phyloP scores from a whole-genome alignment of 257 asterid genomes.

The Pogostemon cablin region DNA sequence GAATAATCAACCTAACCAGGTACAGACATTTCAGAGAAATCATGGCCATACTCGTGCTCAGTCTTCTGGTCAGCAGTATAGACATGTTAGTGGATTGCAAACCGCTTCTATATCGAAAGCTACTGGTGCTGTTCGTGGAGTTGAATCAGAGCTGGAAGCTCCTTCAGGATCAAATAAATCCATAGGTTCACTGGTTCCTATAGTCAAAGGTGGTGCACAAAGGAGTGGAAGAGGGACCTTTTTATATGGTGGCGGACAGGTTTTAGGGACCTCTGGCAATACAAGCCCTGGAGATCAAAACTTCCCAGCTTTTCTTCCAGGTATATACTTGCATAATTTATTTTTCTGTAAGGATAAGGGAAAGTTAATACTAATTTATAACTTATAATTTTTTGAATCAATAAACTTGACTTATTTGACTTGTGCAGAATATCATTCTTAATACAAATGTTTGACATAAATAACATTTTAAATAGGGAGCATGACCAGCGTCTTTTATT shows the following conservation, averaged over 20 bases:
- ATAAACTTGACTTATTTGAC: too few relatives aligned
- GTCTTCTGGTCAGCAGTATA: conserved; percentile 56
- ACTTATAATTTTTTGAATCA: too few relatives aligned
- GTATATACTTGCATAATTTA: conserved; percentile 39
- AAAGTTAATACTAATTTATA: too few relatives aligned
- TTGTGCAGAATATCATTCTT: too few relatives aligned
- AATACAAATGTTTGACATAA: too few relatives aligned
- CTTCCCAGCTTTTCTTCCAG: conserved; percentile 82
- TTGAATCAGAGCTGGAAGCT: conserved; percentile 38
- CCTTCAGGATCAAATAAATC: conserved; percentile 31
- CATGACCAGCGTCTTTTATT: too few relatives aligned
- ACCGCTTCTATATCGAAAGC: conserved; percentile 62
- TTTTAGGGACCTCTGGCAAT: conserved; percentile 63
- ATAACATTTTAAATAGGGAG: too few relatives aligned
- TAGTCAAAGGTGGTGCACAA: conserved; percentile 61
- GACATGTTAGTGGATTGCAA: conserved; percentile 53
- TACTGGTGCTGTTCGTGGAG: conserved; percentile 37
- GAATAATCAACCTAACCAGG: conserved; percentile 45
- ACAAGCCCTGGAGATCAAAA: conserved; percentile 68
- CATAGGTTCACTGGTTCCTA: conserved; percentile 53
- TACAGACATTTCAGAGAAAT: conserved; percentile 49
- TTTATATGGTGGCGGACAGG: conserved; percentile 71
- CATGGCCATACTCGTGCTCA: conserved; percentile 51
- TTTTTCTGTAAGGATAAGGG: conserved; percentile 8
- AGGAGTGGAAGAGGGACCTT: conserved; percentile 64